Conservation (phyloP, 495 filamentous ascomycete genomes). For the Rostrohypoxylon terebratum region DNA sequence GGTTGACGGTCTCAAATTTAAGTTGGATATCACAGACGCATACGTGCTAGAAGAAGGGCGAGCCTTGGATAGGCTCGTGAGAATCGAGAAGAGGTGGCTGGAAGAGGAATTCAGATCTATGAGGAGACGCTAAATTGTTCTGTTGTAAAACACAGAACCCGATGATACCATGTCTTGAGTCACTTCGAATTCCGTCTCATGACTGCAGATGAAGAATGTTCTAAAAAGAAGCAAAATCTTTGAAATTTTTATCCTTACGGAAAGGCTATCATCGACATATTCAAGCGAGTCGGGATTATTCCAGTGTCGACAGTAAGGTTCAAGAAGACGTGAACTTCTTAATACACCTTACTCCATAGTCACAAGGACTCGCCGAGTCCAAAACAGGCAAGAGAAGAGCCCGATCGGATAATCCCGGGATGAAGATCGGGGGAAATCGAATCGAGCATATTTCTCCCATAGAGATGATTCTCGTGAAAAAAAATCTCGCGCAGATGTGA, state of each 20-base stretch:
- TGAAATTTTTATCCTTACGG: background rate
- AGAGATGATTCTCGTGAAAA: background rate
- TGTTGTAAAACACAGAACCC: background rate
- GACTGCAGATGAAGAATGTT: background rate
- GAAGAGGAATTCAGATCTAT: background rate
- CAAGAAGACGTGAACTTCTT: background rate
- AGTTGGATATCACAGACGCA: slow-evolving; percentile 62
- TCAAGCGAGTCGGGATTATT: background rate
- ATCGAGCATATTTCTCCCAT: slow-evolving; percentile 3
- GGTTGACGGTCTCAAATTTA: slow-evolving; percentile 55
- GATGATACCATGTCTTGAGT: background rate
- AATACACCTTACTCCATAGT: background rate
- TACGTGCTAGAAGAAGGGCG: slow-evolving; percentile 64
- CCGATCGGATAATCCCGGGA: slow-evolving; percentile 17
- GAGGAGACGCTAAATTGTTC: background rate
- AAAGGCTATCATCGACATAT: background rate
- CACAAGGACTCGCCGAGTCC: background rate
- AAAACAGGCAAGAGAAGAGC: slow-evolving; percentile 23
- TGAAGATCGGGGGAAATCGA: slow-evolving; percentile 20
- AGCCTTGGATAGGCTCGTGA: slow-evolving; percentile 62
- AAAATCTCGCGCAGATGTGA: background rate
- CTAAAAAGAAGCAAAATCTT: background rate
- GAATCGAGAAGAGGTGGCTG: slow-evolving; percentile 34
- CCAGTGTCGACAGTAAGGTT: slow-evolving; percentile 8
- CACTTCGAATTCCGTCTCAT: background rate